Conservation (phyloP, 2,329 filamentous ascomycete genomes). For the Mycosphaerella sp. region DNA sequence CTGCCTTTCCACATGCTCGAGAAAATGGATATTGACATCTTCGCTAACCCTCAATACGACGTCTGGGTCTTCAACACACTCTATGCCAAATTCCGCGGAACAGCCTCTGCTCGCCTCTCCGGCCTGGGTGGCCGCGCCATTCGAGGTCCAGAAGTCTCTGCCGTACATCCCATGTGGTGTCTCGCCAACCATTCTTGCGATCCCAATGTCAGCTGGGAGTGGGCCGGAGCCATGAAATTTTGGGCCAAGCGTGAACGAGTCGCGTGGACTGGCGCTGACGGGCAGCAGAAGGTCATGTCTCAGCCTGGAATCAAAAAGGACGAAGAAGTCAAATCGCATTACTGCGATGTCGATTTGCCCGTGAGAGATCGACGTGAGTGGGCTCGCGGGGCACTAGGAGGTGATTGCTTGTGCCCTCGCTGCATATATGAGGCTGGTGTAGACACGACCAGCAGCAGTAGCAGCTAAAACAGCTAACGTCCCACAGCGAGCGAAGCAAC, state of each 20-base stretch:
- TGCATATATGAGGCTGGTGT: constrained; percentile 52
- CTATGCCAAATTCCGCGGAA: constrained; percentile 88
- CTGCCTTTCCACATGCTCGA: constrained; percentile 71
- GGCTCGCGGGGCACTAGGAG: constrained; percentile 80
- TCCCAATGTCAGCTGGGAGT: constrained; percentile 92
- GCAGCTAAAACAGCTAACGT: neutral
- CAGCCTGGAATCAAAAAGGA: constrained; percentile 61
- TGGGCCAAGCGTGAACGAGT: constrained; percentile 56
- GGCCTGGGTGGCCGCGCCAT: constrained; percentile 48
- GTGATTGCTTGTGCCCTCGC: constrained; percentile 77
- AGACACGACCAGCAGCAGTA: neutral
- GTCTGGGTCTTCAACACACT: constrained; percentile 85
- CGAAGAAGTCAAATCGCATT: constrained; percentile 87
- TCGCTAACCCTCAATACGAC: constrained; percentile 54
- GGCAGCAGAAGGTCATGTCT: constrained; percentile 23
- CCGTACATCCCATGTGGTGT: constrained; percentile 94
- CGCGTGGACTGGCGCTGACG: constrained; percentile 39
- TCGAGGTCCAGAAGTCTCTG: constrained; percentile 81
- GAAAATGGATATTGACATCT: constrained; percentile 79
- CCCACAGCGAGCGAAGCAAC: too few relatives aligned
- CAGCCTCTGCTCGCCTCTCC: constrained; percentile 78
- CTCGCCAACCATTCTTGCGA: constrained; percentile 94
- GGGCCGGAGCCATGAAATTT: constrained; percentile 72
- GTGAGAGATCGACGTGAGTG: constrained; percentile 81
- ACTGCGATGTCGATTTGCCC: constrained; percentile 75